Conservation (phyloP, 2,329 filamentous ascomycete species). For the Diplodia corticola region DNA sequence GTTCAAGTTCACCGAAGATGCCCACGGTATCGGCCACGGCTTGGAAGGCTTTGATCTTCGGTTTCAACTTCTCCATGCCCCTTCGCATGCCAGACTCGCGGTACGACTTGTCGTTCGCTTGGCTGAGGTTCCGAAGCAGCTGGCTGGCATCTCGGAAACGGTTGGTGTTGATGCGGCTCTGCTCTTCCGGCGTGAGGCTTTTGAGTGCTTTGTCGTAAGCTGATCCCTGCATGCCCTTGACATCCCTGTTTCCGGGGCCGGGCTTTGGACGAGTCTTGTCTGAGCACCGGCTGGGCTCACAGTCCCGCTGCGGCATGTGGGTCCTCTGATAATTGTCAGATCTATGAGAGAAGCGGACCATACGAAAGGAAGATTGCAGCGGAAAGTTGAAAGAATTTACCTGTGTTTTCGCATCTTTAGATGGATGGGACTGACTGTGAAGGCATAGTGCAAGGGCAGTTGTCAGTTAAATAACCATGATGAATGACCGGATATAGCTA, state of each 20-base stretch:
- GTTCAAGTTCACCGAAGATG: not conserved
- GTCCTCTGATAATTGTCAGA: not conserved
- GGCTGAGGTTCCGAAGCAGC: not conserved
- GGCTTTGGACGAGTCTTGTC: not conserved
- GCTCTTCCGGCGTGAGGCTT: not conserved
- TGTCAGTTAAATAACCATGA: not conserved
- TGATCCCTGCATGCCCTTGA: not conserved
- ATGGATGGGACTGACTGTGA: not conserved
- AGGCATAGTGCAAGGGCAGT: not conserved
- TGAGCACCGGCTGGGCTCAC: not conserved
- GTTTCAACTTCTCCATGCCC: not conserved
- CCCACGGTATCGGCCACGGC: not conserved
- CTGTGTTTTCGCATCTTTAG: not conserved
- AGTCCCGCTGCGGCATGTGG: not conserved
- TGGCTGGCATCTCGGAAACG: not conserved
- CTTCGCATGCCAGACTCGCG: not conserved
- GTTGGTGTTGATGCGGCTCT: not conserved
- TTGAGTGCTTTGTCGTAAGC: not conserved
- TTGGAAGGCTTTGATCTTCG: not conserved
- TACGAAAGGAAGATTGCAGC: not conserved
- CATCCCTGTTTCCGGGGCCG: not conserved
- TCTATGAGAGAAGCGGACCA: not conserved
- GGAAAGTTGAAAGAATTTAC: not conserved
- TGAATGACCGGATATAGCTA: not conserved
- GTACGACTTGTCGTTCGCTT: not conserved